Base-by-base conservation (phyloP, 2,329 filamentous ascomycete species). In the Coniochaeta sp. region DNA sequence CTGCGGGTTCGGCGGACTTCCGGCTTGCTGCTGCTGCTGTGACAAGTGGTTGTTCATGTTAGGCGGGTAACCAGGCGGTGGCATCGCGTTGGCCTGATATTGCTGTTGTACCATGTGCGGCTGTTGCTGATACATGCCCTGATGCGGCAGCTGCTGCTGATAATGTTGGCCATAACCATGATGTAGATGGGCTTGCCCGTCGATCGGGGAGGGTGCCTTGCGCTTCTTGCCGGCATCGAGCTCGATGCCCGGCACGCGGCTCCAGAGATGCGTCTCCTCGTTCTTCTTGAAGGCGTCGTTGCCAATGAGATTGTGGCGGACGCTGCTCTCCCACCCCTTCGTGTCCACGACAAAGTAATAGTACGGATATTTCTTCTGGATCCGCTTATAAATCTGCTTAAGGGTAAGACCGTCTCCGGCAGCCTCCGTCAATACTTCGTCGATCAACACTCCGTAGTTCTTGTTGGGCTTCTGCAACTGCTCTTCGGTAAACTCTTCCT, bases 291-390 rank as follows among this genome's bases (percentile, higher is more conserved):
- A 83, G 6, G 79, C 80, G 56, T 79, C 76, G 61, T 83, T 83
- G 2, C 79, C 79, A 57, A 83, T 81, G 26, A 83, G 71, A 52
- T 83, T 83, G 58, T 83, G 80, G 1, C 80, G 76, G n/a, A 83
- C 80, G 58, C 79, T 83, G 57, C 79, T 83, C 62, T 83, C 79
- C 80, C 80, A 83, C n/a, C 80, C 80, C 61, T 82, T 83, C 6
- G 80, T 83, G 60, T 81, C 79, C 16, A 79, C 78, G 51, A 71
- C 72, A 59, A 83, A 83, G 57, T 76, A 78, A 56, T 79, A 83
- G 71, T 76, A 82, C 9, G 79, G 79, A 57, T 82, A 82, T 57
- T 71, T 72, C 53, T 72, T 70, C 57, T 76, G 78, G 50, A 83
- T 83, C 48, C 79, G 71, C 64, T 83, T 83, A 66, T 83, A 83